A percentile compares a stretch with the other conserved stretches of the same genome.
phyloP scores from a whole-genome alignment of 176 grass and related monocot genomes.

The Rhipidocladum racemiflorum region DNA sequence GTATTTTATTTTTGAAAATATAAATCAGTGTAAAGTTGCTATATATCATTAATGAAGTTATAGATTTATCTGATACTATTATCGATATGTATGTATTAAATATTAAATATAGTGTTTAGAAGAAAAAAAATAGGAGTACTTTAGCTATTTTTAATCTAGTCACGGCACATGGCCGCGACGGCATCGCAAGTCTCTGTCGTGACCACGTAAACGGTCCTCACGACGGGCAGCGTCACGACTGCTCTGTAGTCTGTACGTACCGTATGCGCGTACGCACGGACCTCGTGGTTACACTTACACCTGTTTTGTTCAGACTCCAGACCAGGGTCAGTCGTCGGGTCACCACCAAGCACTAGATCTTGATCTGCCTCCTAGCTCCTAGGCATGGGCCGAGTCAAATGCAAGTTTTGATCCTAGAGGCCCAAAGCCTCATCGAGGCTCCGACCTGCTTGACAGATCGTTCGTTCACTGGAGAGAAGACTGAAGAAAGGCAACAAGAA shows the following conservation, averaged over 20 bases:
- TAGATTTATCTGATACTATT: too few relatives aligned
- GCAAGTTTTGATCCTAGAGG: background rate
- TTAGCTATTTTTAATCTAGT: too few relatives aligned
- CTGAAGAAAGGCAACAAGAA: background rate
- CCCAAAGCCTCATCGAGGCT: background rate
- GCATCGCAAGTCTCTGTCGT: background rate
- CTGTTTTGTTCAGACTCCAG: background rate
- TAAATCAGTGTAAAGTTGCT: too few relatives aligned
- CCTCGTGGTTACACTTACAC: background rate
- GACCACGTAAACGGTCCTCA: constrained; percentile 26
- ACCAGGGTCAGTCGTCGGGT: background rate
- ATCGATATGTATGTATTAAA: too few relatives aligned
- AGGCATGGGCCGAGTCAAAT: background rate
- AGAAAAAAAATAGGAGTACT: too few relatives aligned
- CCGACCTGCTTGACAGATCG: background rate
- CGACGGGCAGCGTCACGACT: background rate
- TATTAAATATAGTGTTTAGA: too few relatives aligned
- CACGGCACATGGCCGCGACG: background rate
- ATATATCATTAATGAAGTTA: too few relatives aligned
- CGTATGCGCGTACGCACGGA: background rate
- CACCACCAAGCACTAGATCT: too few relatives aligned
- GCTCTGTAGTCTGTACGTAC: background rate
- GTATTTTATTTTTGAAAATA: too few relatives aligned
- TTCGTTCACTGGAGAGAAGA: background rate
- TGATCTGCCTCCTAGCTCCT: too few relatives aligned